Evolutionary conservation across 768 basidiomycete genomes (phyloP).

Genomic region (Lactifluus piperatus): DNA sequence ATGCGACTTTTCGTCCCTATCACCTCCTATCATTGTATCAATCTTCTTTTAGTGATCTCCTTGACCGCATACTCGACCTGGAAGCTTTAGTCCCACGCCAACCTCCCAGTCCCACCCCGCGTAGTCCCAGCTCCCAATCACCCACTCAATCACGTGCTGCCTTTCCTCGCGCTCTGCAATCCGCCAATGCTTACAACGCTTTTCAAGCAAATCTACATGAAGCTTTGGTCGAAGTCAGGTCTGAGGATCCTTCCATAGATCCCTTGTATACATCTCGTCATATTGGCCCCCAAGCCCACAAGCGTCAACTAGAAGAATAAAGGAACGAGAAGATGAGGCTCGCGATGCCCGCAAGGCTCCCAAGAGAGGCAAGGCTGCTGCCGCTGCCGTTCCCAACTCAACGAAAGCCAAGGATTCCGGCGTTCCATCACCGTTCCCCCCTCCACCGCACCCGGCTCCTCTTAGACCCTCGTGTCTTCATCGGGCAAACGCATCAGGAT

Average conservation of each 20-base stretch:
- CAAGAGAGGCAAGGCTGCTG: conserved; percentile 26
- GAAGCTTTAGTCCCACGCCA: too few relatives aligned
- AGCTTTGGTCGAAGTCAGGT: conserved; percentile 34
- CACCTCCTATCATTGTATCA: too few relatives aligned
- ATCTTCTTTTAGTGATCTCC: too few relatives aligned
- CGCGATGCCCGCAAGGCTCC: conserved; percentile 33
- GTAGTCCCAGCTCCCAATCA: too few relatives aligned
- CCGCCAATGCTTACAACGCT: conserved; percentile 33
- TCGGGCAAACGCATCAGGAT: conserved; percentile 42
- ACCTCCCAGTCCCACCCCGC: too few relatives aligned
- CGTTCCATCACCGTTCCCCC: conserved; percentile 23
- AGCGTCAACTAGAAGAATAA: conserved; percentile 37
- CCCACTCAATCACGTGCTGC: too few relatives aligned
- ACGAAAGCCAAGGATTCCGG: too few relatives aligned
- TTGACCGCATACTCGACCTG: too few relatives aligned
- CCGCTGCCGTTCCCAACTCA: conserved; percentile 1
- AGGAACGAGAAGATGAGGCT: conserved; percentile 35
- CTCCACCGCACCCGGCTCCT: too few relatives aligned
- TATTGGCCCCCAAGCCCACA: conserved; percentile 36
- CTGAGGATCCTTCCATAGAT: conserved; percentile 37
- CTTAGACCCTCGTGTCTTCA: too few relatives aligned
- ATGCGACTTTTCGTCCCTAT: conserved; percentile 28
- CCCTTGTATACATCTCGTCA: conserved; percentile 42
- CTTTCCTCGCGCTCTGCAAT: conserved; percentile 41
- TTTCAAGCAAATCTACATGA: too few relatives aligned